Evolutionary conservation across 106 monocot genomes (phyloP).

Genomic region (Apostasia ramifera): DNA sequence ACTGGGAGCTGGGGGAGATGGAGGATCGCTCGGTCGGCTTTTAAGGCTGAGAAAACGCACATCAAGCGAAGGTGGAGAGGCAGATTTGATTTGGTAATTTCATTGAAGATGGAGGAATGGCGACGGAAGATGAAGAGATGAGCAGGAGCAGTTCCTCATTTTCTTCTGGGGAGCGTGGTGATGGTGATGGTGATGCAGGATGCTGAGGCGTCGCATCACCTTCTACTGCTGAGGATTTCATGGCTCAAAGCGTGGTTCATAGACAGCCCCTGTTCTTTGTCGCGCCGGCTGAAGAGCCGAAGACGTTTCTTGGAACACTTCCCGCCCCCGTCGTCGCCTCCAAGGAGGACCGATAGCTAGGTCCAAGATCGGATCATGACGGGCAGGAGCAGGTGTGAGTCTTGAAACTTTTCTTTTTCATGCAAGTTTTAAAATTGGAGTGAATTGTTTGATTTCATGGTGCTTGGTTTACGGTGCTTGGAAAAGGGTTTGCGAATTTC

Average conservation of each 20-base stretch:
- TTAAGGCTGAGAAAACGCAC: too few relatives aligned
- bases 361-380: not conserved
- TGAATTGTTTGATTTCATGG: not conserved
- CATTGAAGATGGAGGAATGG: too few relatives aligned
- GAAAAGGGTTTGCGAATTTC: conserved; percentile 73
- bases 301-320: conserved; percentile 76
- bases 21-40: too few relatives aligned
- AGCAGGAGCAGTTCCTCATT: not conserved
- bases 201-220: conserved; percentile 83
- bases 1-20: too few relatives aligned
- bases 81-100: too few relatives aligned
- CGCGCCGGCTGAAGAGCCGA: conserved; percentile 49
- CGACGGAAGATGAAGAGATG: too few relatives aligned
- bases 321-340: conserved; percentile 42
- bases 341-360: conserved; percentile 22
- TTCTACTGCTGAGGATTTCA: conserved; percentile 78
- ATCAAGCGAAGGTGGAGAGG: too few relatives aligned
- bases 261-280: conserved; percentile 71
- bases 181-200: conserved; percentile 69
- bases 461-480: conserved; percentile 4
- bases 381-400: conserved; percentile 23
- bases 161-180: conserved; percentile 64
- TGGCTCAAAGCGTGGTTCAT: conserved; percentile 86
- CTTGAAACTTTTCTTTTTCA: not conserved
- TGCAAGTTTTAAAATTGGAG: not conserved